These are phyloP conservation scores for Neobulgaria alba DNA, from an alignment of 2,329 filamentous ascomycete genomes.

Conservation along the genomic window DNA sequence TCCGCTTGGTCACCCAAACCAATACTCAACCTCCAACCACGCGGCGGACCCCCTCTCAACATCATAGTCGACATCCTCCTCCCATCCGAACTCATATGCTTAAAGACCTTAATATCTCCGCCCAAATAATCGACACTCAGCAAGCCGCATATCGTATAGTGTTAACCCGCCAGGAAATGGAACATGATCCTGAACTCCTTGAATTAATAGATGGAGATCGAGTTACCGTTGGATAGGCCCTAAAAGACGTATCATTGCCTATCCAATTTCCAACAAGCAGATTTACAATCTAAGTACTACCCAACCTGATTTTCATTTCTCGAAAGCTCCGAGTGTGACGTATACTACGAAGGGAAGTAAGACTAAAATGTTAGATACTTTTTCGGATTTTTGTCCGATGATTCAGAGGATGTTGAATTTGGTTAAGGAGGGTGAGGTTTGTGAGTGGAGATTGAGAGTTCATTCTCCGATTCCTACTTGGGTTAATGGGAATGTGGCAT, in stretches of 20 bases:
- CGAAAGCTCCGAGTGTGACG: slow-evolving; percentile 46
- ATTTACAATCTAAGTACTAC: slow-evolving; percentile 57
- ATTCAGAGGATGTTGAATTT: slow-evolving; percentile 51
- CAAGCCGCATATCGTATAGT: slow-evolving; percentile 76
- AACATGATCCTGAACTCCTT: slow-evolving; percentile 56
- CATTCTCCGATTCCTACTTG: slow-evolving; percentile 49
- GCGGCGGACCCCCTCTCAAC: slow-evolving; percentile 41
- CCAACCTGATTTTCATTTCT: slow-evolving; percentile 54
- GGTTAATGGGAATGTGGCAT: slow-evolving; percentile 46
- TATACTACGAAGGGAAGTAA: slow-evolving; percentile 58
- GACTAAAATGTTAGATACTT: slow-evolving; percentile 51
- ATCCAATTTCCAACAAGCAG: slow-evolving; percentile 59
- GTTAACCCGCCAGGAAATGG: slow-evolving; percentile 59
- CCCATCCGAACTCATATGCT: slow-evolving; percentile 31
- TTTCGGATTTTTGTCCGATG: slow-evolving; percentile 50
- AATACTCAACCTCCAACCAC: slow-evolving; percentile 49
- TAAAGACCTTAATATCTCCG: slow-evolving; percentile 11
- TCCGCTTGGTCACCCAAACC: slow-evolving; percentile 51
- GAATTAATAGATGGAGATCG: slow-evolving; percentile 57
- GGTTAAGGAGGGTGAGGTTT: slow-evolving; percentile 53
- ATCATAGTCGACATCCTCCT: slow-evolving; percentile 46
- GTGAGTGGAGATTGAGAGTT: slow-evolving; percentile 55
- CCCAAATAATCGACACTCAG: slow-evolving; percentile 57
- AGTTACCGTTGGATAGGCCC: slow-evolving; percentile 71
- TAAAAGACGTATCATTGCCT: slow-evolving; percentile 68